Base-by-base conservation (phyloP, 352 stramenopile species). In the Phytophthora capsici region DNA sequence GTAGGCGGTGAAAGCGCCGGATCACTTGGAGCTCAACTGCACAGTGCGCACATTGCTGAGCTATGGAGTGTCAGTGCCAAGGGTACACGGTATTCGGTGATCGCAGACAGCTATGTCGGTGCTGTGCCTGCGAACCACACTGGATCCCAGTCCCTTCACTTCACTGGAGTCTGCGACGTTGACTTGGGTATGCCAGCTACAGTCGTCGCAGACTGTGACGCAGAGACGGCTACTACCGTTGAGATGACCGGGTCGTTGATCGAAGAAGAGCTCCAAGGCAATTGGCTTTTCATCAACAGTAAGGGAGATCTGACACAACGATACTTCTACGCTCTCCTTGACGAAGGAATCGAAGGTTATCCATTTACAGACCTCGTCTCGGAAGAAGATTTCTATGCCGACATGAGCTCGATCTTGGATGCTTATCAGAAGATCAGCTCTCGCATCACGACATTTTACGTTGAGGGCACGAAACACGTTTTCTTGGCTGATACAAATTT, bases 31-130 rank as follows among this genome's bases (percentile, higher is more conserved):
- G 63, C 77, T 3, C 82, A 89, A 54, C 47, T 74, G 7, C 61
- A 78, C 37, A 77, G 64, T 9, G 54, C 41, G 9, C 51, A 65
- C 17, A 71, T 86, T 6, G 71, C 74, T 8, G 62, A 88, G 16
- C 37, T 80, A 47, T 89, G 80, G 80, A 48, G 76, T 8, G 53
- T 84, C 30, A 52, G 73, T 28, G 23, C 54, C 47, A 77, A 77
- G 26, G 70, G 64, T n/a, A 78, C 66, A 40, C 46, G 66, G 36
- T 82, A 75, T 56, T 66, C 64, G 23, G 56, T 88, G n/a, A 40
- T 88, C n/a, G 65, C 73, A 13, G 77, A 85, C 63, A 78, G 71
- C 45, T 84, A 84, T 40, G 71, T 86, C 6, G 77, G 73, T 28
- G 73, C 82, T 16, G 44, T 83, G 28, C 71, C 74, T 9, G 56